Conservation (phyloP, 768 basidiomycete genomes). For the Psilocybe sp. region DNA sequence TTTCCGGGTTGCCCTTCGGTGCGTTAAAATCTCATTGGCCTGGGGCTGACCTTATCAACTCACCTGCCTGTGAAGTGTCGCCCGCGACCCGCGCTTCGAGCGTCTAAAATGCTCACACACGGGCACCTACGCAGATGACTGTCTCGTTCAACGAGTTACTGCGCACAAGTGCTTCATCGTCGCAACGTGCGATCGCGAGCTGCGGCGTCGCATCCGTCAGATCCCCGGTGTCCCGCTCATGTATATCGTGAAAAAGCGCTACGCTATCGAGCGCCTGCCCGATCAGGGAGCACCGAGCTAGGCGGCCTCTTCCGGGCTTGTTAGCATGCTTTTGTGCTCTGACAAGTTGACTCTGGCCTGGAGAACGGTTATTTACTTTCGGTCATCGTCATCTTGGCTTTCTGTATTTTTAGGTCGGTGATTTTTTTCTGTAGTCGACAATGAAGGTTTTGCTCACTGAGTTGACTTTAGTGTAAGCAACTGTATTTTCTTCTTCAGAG, state of each 20-base stretch:
- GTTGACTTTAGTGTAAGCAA: too few relatives aligned
- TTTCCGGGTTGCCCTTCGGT: constrained; percentile 94
- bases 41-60: constrained; percentile 3
- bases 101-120: constrained; percentile 88
- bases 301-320: background rate
- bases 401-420: too few relatives aligned
- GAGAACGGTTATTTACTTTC: too few relatives aligned
- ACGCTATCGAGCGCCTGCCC: constrained; percentile 92
- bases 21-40: constrained; percentile 23
- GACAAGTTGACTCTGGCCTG: background rate
- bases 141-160: constrained; percentile 92
- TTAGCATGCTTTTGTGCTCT: constrained; percentile 8
- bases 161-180: constrained; percentile 96
- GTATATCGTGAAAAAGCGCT: constrained; percentile 92
- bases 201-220: constrained; percentile 88
- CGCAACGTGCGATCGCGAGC: constrained; percentile 95
- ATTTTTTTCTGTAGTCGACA: too few relatives aligned
- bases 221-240: constrained; percentile 92
- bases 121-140: constrained; percentile 99
- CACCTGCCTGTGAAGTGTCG: constrained; percentile 59
- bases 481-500: too few relatives aligned
- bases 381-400: too few relatives aligned
- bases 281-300: constrained; percentile 86
- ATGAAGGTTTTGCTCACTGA: too few relatives aligned
- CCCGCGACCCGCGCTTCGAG: constrained; percentile 96